A percentile compares a stretch with the other conserved stretches of the same genome.
phyloP scores from a whole-genome alignment of 257 asterid genomes.

The Verbena officinalis region DNA sequence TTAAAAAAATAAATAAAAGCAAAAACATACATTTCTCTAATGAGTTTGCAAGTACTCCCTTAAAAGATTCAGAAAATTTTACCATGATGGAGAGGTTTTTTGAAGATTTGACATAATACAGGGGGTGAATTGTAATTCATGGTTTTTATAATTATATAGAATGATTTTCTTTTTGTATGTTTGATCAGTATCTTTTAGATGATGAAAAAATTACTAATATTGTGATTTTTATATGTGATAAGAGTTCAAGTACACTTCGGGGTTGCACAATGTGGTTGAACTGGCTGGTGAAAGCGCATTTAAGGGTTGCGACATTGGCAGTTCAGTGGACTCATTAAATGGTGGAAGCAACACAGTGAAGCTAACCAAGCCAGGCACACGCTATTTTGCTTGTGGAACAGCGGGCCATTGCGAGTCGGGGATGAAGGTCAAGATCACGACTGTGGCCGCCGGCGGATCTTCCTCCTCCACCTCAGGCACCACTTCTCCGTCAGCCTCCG shows the following conservation, averaged over 20 bases:
- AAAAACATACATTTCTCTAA: too few relatives aligned
- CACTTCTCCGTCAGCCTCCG: constrained; percentile 31
- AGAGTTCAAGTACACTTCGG: constrained; percentile 76
- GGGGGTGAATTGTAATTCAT: too few relatives aligned
- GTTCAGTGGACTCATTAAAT: constrained; percentile 46
- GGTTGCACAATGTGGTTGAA: constrained; percentile 75
- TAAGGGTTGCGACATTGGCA: constrained; percentile 62
- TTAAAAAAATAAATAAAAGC: too few relatives aligned
- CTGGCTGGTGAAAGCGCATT: constrained; percentile 62
- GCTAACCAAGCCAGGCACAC: constrained; percentile 66
- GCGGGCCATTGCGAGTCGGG: constrained; percentile 76
- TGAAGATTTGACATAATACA: too few relatives aligned
- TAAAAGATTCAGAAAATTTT: too few relatives aligned
- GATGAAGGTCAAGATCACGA: constrained; percentile 81
- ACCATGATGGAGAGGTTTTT: too few relatives aligned
- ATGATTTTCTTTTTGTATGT: too few relatives aligned
- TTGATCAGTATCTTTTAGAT: too few relatives aligned
- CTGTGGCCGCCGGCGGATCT: constrained; percentile 47
- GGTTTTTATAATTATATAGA: too few relatives aligned
- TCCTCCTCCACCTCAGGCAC: constrained; percentile 39
- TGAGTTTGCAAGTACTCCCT: too few relatives aligned
- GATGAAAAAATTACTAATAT: too few relatives aligned
- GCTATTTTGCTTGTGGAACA: constrained; percentile 85
- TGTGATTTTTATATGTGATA: background rate
- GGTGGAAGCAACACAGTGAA: constrained; percentile 62